These are phyloP conservation scores for Mortierella sp. DNA, from an alignment of 371 early-diverging fungal species.

Conservation along the genomic window DNA sequence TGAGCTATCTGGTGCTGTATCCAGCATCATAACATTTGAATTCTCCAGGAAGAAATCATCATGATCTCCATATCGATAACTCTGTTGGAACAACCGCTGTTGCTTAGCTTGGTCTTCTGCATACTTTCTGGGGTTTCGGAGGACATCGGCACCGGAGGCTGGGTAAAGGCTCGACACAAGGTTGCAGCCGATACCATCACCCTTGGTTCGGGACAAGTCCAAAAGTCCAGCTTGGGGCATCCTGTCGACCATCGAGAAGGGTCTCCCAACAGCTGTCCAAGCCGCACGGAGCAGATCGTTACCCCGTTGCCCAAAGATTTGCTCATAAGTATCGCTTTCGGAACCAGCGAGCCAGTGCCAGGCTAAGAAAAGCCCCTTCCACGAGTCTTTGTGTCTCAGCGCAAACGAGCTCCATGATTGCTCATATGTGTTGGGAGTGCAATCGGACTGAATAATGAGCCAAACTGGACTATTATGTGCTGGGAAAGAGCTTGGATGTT, in stretches of 20 bases:
- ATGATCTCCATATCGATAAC: conserved; percentile 19
- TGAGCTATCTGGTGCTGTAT: conserved; percentile 19
- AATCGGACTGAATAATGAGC: conserved; percentile 42
- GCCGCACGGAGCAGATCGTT: conserved; percentile 45
- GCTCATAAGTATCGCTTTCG: conserved; percentile 17
- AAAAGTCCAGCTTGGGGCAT: conserved; percentile 45
- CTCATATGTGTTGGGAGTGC: conserved; percentile 27
- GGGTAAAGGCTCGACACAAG: conserved; percentile 35
- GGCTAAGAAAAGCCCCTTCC: conserved; percentile 53
- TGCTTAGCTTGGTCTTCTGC: conserved; percentile 14
- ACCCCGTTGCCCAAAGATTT: conserved; percentile 29
- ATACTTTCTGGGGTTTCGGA: conserved; percentile 24
- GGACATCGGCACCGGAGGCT: conserved; percentile 24
- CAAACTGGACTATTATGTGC: conserved; percentile 46
- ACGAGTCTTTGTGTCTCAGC: conserved; percentile 46
- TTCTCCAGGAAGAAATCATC: conserved; percentile 31
- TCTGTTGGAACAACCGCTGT: conserved; percentile 29
- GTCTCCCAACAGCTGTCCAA: conserved; percentile 38
- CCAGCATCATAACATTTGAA: conserved; percentile 42
- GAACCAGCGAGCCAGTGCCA: conserved; percentile 48
- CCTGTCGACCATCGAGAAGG: conserved; percentile 31
- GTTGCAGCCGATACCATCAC: conserved; percentile 50
- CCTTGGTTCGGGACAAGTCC: conserved; percentile 47
- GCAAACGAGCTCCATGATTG: conserved; percentile 54
- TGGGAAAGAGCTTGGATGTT: conserved; percentile 43